These are phyloP conservation scores for Boletus sp. DNA, from an alignment of 768 basidiomycete genomes.

Conservation along the genomic window DNA sequence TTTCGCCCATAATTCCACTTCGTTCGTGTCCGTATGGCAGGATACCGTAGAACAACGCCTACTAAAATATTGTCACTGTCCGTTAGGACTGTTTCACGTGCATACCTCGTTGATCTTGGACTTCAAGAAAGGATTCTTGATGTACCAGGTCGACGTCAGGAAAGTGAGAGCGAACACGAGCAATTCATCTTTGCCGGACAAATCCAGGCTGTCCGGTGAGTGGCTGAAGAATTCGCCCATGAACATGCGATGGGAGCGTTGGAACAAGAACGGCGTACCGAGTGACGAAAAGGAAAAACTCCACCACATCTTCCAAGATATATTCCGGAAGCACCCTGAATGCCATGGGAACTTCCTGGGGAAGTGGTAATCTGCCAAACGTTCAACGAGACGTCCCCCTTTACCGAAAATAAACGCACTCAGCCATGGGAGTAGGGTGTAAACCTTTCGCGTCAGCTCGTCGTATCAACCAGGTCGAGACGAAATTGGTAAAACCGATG, in stretches of 20 bases:
- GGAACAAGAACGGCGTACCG: conserved; percentile 49
- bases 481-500: conserved; percentile 83
- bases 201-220: conserved; percentile 77
- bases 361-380: conserved; percentile 72
- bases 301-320: conserved; percentile 89
- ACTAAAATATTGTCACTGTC: conserved; percentile 3
- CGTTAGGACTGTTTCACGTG: not conserved
- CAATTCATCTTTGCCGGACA: conserved; percentile 83
- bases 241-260: not conserved
- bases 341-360: conserved; percentile 76
- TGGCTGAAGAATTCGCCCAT: conserved; percentile 37
- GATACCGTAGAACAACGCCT: conserved; percentile 76
- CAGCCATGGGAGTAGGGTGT: conserved; percentile 67
- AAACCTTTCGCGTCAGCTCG: conserved; percentile 77
- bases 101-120: conserved; percentile 91
- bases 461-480: conserved; percentile 92
- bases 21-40: conserved; percentile 63
- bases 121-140: conserved; percentile 98
- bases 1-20: conserved; percentile 73
- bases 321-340: conserved; percentile 94
- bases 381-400: conserved; percentile 1
- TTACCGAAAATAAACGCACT: conserved; percentile 46
- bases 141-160: conserved; percentile 92
- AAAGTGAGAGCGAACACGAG: conserved; percentile 88
- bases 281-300: conserved; percentile 81